Evolutionary conservation across 805 yeast species (phyloP).

Genomic region (Starmera dryadoides): DNA sequence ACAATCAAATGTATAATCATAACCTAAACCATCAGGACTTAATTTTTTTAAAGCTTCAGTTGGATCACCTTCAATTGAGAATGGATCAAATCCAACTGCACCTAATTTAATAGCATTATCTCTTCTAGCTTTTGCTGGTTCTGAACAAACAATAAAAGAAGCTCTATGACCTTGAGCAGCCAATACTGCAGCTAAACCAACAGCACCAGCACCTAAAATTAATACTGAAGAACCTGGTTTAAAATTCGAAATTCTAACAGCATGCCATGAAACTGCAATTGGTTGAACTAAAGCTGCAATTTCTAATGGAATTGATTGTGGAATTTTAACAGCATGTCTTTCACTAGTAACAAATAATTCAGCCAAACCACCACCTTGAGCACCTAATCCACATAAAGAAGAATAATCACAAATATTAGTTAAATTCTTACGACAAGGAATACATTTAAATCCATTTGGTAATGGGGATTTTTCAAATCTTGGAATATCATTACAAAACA

Average conservation of each 20-base stretch:
- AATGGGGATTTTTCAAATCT: constrained; percentile 29
- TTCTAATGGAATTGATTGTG: constrained; percentile 31
- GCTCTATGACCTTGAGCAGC: constrained; percentile 42
- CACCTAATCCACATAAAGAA: constrained; percentile 50
- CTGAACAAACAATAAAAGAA: constrained; percentile 38
- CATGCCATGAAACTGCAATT: constrained; percentile 54
- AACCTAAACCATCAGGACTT: constrained; percentile 37
- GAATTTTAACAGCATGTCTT: constrained; percentile 32
- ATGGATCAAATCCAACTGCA: constrained; percentile 45
- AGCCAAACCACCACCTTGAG: constrained; percentile 47
- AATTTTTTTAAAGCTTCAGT: constrained; percentile 30
- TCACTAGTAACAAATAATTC: constrained; percentile 38
- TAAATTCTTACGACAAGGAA: constrained; percentile 40
- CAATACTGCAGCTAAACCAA: constrained; percentile 42
- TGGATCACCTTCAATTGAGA: constrained; percentile 25
- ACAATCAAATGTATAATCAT: constrained; percentile 44
- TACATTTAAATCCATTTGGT: constrained; percentile 28
- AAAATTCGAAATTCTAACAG: constrained; percentile 34
- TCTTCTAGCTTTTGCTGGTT: constrained; percentile 42
- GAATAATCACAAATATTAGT: constrained; percentile 46
- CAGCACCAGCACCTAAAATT: constrained; percentile 50
- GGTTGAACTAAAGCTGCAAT: constrained; percentile 53
- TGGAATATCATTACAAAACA: constrained; percentile 43
- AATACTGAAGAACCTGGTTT: constrained; percentile 37
- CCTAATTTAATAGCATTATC: constrained; percentile 39